Evolutionary conservation across 768 basidiomycete genomes (phyloP), one percentile per base, ranked within the genome.

Genomic region (Trametes punicea): DNA sequence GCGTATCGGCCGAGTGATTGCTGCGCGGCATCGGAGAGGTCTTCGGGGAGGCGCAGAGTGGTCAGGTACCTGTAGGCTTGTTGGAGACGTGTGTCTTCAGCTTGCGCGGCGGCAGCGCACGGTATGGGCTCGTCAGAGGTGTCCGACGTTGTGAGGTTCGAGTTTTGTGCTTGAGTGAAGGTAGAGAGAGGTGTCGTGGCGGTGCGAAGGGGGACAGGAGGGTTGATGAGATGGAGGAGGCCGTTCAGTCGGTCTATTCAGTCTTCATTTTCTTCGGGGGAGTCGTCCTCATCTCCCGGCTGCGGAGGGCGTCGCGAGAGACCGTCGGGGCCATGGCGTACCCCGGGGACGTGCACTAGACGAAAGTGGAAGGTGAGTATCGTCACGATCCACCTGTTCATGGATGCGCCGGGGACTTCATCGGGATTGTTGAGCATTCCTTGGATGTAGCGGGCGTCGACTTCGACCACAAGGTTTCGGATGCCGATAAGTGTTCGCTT

Each of bases 311-410:
- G n/a, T n/a, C n/a, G n/a, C n/a, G n/a, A n/a, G n/a, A n/a, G n/a
- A n/a, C n/a, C n/a, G n/a, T n/a, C n/a, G n/a, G n/a, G n/a, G n/a
- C n/a, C n/a, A n/a, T n/a, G n/a, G n/a, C n/a, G n/a, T n/a, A 49
- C 5, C 0, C 57, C 70, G 0, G 74, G 71, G 9, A 79, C 68
- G 46, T 79, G 77, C 0, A 65, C 52, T 1, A 78, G 57, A 2
- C 58, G 60, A 62, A 76, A 74, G 31, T 70, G 56, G 54, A 74
- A 77, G 0, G 75, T 51, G 0, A 71, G 62, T 13, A 79, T 76
- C 0, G 61, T 69, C 0, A 69, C 68, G 30, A 79, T 75, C 77
- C 77, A 79, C 4, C 73, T 41, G 46, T 78, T 79, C 6, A 77
- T 70, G 0, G 71, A 60, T 8, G 71, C 69, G 39, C 67, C 73